Evolutionary conservation across 2,329 filamentous ascomycete species (phyloP).

Genomic region (Scedosporium aurantiacum): DNA sequence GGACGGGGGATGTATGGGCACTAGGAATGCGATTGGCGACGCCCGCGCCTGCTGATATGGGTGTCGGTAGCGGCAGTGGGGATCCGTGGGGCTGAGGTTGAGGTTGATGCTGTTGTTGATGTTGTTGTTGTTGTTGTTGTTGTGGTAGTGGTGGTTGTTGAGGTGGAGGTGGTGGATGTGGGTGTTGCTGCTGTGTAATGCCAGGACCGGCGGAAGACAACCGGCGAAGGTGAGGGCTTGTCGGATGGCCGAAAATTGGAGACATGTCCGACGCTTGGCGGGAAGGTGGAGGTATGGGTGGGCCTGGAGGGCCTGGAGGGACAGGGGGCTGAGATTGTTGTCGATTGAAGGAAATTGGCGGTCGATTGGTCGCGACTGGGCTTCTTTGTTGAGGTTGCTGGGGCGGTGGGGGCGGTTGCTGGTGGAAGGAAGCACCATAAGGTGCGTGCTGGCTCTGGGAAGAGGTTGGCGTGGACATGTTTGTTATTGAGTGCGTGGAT

Average conservation of each 20-base stretch:
- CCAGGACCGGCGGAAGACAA: slow-evolving; percentile 19
- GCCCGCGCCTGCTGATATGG: slow-evolving; percentile 10
- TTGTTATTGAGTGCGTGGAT: slow-evolving; percentile 38
- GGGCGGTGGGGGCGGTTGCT: slow-evolving; percentile 2
- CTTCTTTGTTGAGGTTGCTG: slow-evolving; percentile 6
- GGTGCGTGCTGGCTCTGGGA: slow-evolving; percentile 45
- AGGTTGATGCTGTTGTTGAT: slow-evolving; percentile 17
- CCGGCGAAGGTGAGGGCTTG: slow-evolving; percentile 51
- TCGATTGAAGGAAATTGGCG: slow-evolving; percentile 8
- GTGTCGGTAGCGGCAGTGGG: slow-evolving; percentile 8
- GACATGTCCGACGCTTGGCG: slow-evolving; percentile 7
- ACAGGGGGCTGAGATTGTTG: slow-evolving; percentile 7
- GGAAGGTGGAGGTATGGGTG: not conserved
- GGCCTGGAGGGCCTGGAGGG: not conserved
- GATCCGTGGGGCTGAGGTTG: slow-evolving; percentile 25
- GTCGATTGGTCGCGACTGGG: not conserved
- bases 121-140: slow-evolving; percentile 11
- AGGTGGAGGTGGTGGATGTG: slow-evolving; percentile 23
- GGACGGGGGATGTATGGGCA: slow-evolving; percentile 34
- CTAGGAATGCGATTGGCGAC: slow-evolving; percentile 27
- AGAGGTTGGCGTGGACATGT: slow-evolving; percentile 47
- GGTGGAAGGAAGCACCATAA: slow-evolving; percentile 22
- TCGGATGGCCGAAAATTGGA: slow-evolving; percentile 22
- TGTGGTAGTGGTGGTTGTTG: slow-evolving; percentile 15
- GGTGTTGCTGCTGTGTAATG: slow-evolving; percentile 11